Conservation (phyloP, 345 rosid genomes). For the Pugionium dolabratum region DNA sequence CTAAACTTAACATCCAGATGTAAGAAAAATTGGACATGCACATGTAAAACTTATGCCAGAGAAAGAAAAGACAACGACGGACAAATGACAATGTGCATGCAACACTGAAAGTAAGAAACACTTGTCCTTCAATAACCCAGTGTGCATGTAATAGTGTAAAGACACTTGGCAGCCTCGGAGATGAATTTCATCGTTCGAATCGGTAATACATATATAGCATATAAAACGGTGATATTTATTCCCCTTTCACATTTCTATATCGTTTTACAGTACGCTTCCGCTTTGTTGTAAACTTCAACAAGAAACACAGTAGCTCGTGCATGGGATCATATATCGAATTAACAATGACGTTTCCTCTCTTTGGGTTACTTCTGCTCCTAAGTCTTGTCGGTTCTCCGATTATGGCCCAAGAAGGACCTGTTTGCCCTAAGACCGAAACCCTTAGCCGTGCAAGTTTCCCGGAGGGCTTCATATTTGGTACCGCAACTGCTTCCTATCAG, state of each 20-base stretch:
- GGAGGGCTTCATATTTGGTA: constrained; percentile 42
- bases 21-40: neutral
- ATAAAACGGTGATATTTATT: too few species aligned
- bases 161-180: constrained; percentile 15
- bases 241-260: neutral
- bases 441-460: constrained; percentile 44
- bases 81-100: constrained; percentile 8
- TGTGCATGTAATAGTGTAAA: constrained; percentile 3
- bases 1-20: constrained; percentile 21
- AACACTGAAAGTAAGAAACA: constrained; percentile 5
- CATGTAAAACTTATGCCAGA: constrained; percentile 10
- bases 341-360: constrained; percentile 27
- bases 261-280: constrained; percentile 3
- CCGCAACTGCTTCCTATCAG: constrained; percentile 47
- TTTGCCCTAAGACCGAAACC: constrained; percentile 36
- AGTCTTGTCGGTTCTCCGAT: constrained; percentile 21
- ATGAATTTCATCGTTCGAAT: neutral
- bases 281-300: neutral
- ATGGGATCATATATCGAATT: neutral
- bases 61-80: neutral
- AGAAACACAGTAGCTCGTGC: constrained; percentile 14
- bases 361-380: constrained; percentile 28
- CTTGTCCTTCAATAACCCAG: constrained; percentile 5
- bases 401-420: constrained; percentile 34
- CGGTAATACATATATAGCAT: neutral